Evolutionary conservation across 2,329 filamentous ascomycete species (phyloP), one percentile per base, ranked within the genome.

Genomic region (Hymenoscyphus occultus): DNA sequence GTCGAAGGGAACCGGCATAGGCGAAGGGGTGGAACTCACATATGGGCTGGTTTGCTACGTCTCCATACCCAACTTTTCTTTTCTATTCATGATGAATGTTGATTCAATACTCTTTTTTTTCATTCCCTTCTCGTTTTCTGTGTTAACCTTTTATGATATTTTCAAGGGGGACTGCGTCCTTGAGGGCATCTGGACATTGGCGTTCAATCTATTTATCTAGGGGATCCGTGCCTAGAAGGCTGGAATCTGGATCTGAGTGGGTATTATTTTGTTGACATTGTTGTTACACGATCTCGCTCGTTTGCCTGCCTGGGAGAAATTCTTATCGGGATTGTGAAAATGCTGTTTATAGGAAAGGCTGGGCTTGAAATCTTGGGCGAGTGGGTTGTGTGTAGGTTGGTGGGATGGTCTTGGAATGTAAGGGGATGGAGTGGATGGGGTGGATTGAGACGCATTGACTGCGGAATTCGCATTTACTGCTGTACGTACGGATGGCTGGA

Each of bases 41-140:
- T 54, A 54, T 54, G 48, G 48, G 48, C 19, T 28, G 48, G 48
- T 54, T 10, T 54, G 48, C 48, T 54, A 54, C 22, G 48, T 54
- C 19, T 9, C 10, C 13, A n/a, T 45, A 16, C 48, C 19, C 22
- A 10, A 28, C 22, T 13, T 12, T 22, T 19, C 5, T 54, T 22
- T 51, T n/a, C 22, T 48, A 28, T 51, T 22, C 45, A 22, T 22
- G 45, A 51, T 51, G n/a, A 45, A 45, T n/a, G 14, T 7, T 45
- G 1, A 16, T n/a, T 51, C 19, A 12, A n/a, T 51, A 10, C 5
- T 28, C 22, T 12, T 22, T 54, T 28, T 19, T 19, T 28, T 54
- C 12, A 28, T 28, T 45, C 35, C 28, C 28, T 28, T 51, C 22
- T n/a, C n/a, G 45, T 10, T 51, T 51, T n/a, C 12, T 51, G 45